Base-by-base conservation (phyloP, 2,329 filamentous ascomycete genomes). In the Atkinsonella texensis region DNA sequence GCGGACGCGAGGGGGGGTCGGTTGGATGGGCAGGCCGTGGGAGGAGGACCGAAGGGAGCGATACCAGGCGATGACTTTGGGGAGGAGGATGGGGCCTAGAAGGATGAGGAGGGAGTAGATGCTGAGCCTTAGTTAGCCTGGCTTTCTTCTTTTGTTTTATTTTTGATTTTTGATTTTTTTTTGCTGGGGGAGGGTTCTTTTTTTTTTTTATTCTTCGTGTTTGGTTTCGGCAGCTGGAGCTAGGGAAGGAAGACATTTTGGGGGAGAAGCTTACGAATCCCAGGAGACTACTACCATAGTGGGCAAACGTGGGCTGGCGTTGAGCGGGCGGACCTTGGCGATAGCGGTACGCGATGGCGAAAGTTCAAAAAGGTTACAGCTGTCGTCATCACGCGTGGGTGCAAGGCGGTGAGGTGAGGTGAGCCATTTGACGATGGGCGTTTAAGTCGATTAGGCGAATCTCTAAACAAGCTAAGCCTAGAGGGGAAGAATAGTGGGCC, bases 51-150 rank as follows among this genome's bases (percentile, higher is more conserved):
- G 71, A 45, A 73, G 50, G 43, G 74, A 75, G 58, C 81, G 80
- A 70, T 87, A 86, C 71, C 79, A 82, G 54, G 72, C 67, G 52
- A 89, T 70, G 52, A 75, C 74, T 60, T 80, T 81, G 49, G 85
- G 84, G 40, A 91, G 66, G 57, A 90, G 71, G 56, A 87, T 73
- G 33, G 87, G 87, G 2, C 83, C 87, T 64, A 90, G 75, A 70
- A 83, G 76, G 61, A 82, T 65, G 60, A 74, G 64, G 56, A 81
- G 69, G 60, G 76, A 74, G 57, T 76, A 76, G 60, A 81, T 69
- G 50, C 75, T 9, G 51, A 15, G 4, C 20, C 4, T 39, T 20
- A 31, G 4, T 7, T 17, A 48, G 47, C 38, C 31, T n/a, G 20
- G 13, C 40, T 41, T 18, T 46, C 20, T 23, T 23, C 20, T 4